Base-by-base conservation (phyloP, 2,329 filamentous ascomycete species). In the Fusarium sp. region DNA sequence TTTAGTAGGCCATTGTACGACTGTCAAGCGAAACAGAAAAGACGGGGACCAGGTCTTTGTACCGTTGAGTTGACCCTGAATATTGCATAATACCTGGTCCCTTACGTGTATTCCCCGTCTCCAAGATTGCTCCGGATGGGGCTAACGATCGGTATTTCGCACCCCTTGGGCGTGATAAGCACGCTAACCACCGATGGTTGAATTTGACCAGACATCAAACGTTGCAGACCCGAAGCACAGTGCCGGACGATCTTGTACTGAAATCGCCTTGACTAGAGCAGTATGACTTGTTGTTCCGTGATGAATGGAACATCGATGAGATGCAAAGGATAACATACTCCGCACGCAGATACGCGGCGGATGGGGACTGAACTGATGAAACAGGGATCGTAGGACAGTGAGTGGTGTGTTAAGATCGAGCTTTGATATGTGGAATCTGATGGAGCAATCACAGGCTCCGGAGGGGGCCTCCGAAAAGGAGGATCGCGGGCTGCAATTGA, bases 331-430 rank as follows among this genome's bases (percentile, higher is more conserved):
- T 4, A 32, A 4, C 30, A 5, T 16, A 32, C 30, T 5, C 4
- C 30, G 30, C 7, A 32, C 30, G 30, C 29, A 30, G 3, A 12
- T 20, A 22, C 5, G 40, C n/a, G 11, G 4, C 29, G 12, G 27
- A 12, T 24, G 22, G 22, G 22, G 10, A 29, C 11, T 8, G 4
- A 48, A 20, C 8, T 30, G 12, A 30, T 6, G 7, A 13, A 0
- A 12, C 18, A 18, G 5, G 6, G n/a, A 30, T 47, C 25, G 4
- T 16, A 5, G 8, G n/a, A 8, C 12, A 2, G 6, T 6, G 0
- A 4, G 20, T 47, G 7, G 4, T 3, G n/a, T 30, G 13, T 22
- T 11, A 0, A 14, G 29, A 6, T 14, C 6, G 22, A 25, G 12
- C 7, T 34, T 25, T n/a, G 2, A 20, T n/a, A 11, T 9, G 22